These are phyloP conservation scores for Petunia secreta DNA, from an alignment of 257 asterid species.

Conservation along the genomic window DNA sequence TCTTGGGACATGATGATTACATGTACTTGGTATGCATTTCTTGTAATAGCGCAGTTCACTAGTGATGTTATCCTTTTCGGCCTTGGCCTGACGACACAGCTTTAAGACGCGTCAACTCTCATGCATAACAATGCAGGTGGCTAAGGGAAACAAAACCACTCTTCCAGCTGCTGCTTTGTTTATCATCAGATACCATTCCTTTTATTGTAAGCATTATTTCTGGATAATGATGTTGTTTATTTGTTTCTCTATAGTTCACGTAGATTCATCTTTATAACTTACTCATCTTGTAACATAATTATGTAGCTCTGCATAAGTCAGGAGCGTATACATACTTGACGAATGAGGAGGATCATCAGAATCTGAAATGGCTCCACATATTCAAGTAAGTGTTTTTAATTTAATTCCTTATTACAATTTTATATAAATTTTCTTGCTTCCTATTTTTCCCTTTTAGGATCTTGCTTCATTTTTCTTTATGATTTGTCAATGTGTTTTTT, in stretches of 20 bases:
- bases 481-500: not conserved
- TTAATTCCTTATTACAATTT: too few species aligned
- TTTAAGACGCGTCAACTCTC: not conserved
- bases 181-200: conserved; percentile 44
- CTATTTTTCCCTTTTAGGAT: not conserved
- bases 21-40: conserved; percentile 43
- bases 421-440: too few species aligned
- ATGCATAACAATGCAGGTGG: conserved; percentile 37
- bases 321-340: conserved; percentile 42
- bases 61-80: too few species aligned
- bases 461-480: too few species aligned
- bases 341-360: conserved; percentile 44
- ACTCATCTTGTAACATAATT: not conserved
- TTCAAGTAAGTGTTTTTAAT: conserved; percentile 33
- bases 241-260: not conserved
- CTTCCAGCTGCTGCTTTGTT: conserved; percentile 44
- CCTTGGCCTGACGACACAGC: not conserved
- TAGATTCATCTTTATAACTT: not conserved
- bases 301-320: conserved; percentile 41
- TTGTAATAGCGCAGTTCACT: not conserved
- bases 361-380: conserved; percentile 44
- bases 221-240: not conserved
- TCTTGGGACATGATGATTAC: conserved; percentile 57
- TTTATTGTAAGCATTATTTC: conserved; percentile 34
- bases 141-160: conserved; percentile 39